A percentile compares a stretch with the other conserved stretches of the same genome.
phyloP scores from a whole-genome alignment of 2,329 filamentous ascomycete genomes.

The Bretziella fagacearum region DNA sequence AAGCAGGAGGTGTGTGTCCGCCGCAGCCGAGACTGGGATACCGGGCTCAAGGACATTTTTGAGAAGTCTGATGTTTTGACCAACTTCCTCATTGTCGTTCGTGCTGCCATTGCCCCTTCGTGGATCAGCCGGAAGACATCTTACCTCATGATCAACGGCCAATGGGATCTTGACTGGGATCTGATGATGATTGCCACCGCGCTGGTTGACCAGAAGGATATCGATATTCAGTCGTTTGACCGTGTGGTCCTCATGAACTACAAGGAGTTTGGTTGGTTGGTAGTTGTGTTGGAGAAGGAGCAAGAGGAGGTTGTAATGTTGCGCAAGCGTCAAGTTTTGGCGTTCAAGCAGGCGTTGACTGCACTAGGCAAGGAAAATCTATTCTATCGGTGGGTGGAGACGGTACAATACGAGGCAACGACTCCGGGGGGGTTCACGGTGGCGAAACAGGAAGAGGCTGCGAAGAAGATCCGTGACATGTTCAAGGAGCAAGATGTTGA shows the following conservation, averaged over 20 bases:
- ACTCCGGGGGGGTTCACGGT: constrained; percentile 61
- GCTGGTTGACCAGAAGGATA: constrained; percentile 45
- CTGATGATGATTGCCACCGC: constrained; percentile 59
- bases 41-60: constrained; percentile 37
- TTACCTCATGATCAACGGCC: constrained; percentile 66
- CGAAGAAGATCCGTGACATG: constrained; percentile 55
- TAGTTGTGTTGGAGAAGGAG: constrained; percentile 25
- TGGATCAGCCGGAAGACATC: constrained; percentile 64
- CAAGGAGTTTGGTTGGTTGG: constrained; percentile 49
- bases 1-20: constrained; percentile 67
- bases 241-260: constrained; percentile 53
- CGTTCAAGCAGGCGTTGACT: constrained; percentile 60
- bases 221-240: constrained; percentile 46
- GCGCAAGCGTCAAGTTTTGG: constrained; percentile 55
- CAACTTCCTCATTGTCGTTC: constrained; percentile 44
- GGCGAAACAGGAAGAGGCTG: constrained; percentile 55
- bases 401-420: constrained; percentile 74
- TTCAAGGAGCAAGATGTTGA: constrained; percentile 63
- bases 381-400: constrained; percentile 85
- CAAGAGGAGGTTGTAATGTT: constrained; percentile 50
- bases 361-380: constrained; percentile 69
- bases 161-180: constrained; percentile 78
- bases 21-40: constrained; percentile 57
- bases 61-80: constrained; percentile 23
- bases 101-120: constrained; percentile 50